Conservation (phyloP, 495 filamentous ascomycete genomes). For the Cairneyella variabilis region DNA sequence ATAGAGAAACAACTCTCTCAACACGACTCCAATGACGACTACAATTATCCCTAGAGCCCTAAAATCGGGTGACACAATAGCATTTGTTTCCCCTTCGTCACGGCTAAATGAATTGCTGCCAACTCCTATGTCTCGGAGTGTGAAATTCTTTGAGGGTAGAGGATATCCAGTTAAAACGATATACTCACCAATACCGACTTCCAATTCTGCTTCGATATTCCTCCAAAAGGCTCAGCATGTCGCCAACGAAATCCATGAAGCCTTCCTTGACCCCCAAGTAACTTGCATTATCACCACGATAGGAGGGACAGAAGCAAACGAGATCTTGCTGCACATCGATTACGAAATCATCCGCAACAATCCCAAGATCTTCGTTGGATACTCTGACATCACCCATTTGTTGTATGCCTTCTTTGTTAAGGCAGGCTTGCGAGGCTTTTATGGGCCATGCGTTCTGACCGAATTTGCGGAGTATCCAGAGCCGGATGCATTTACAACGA, state of each 20-base stretch:
- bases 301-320: constrained; percentile 28
- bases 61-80: constrained; percentile 26
- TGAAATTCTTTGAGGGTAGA: background rate
- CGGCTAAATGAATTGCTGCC: constrained; percentile 24
- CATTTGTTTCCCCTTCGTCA: constrained; percentile 29
- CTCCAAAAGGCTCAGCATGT: background rate
- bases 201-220: background rate
- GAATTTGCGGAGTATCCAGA: constrained; percentile 25
- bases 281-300: constrained; percentile 30
- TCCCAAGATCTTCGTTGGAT: constrained; percentile 35
- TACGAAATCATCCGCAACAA: constrained; percentile 26
- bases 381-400: constrained; percentile 33
- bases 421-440: constrained; percentile 34
- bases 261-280: constrained; percentile 26
- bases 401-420: constrained; percentile 31
- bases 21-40: background rate
- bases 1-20: too few species aligned
- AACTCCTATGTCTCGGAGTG: constrained; percentile 20
- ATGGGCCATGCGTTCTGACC: constrained; percentile 29
- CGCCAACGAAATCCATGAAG: constrained; percentile 22
- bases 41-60: constrained; percentile 22
- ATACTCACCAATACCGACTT: background rate
- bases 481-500: constrained; percentile 9
- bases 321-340: constrained; percentile 30
- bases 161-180: background rate